Conservation (phyloP, 164 flowering plant species). For the Stephania yunnanensis region DNA sequence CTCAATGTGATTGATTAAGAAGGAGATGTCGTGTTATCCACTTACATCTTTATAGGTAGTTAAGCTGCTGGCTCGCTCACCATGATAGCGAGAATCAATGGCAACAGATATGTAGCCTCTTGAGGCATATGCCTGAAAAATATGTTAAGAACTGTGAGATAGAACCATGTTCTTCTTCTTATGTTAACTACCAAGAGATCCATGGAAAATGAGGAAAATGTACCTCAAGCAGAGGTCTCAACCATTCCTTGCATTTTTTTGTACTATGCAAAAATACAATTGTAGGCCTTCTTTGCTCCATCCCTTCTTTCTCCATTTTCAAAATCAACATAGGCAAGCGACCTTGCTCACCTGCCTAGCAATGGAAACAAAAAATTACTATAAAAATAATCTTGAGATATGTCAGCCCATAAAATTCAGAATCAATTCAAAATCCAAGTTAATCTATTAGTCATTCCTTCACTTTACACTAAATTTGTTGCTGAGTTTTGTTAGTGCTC, state of each 20-base stretch:
- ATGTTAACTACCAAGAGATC: not conserved
- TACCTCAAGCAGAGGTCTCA: constrained; percentile 91
- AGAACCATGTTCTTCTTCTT: not conserved
- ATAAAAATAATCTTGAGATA: not conserved
- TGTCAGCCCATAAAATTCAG: not conserved
- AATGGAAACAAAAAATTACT: constrained; percentile 8
- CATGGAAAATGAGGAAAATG: not conserved
- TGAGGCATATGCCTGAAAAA: constrained; percentile 86
- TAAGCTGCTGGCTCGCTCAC: constrained; percentile 70
- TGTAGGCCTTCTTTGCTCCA: constrained; percentile 55
- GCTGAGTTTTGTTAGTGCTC: not conserved
- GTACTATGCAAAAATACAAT: constrained; percentile 90
- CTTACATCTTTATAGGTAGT: constrained; percentile 76
- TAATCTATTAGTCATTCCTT: not conserved
- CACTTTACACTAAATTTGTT: not conserved
- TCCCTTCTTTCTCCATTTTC: constrained; percentile 49
- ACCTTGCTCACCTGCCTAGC: constrained; percentile 83
- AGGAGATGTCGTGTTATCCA: not conserved
- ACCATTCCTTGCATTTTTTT: constrained; percentile 83
- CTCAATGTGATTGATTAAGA: not conserved
- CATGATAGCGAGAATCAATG: constrained; percentile 97
- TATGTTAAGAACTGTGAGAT: constrained; percentile 11
- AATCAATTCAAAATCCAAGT: not conserved
- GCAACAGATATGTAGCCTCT: constrained; percentile 84
- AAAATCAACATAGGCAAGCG: constrained; percentile 74